Percentiles rank a stretch among this genome's conserved stretches.
Conservation (phyloP, 1,139 yeast genomes). For the Wickerhamomyces sp. region DNA sequence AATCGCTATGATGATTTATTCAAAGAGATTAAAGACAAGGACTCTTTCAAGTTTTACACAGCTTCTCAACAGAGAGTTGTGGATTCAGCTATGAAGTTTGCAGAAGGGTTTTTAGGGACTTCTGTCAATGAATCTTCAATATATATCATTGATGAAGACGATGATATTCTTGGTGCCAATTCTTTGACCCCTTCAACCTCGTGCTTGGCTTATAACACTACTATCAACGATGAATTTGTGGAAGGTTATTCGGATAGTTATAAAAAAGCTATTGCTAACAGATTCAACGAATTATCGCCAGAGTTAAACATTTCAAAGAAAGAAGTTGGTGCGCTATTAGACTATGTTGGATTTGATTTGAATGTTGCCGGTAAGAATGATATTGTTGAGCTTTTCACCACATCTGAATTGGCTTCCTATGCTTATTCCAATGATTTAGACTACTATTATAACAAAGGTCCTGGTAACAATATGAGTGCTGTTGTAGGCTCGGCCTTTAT, state of each 20-base stretch:
- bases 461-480: constrained; percentile 41
- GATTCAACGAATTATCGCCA: constrained; percentile 30
- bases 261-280: constrained; percentile 21
- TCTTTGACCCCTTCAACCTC: constrained; percentile 28
- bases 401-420: constrained; percentile 41
- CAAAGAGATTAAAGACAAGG: constrained; percentile 1
- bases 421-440: constrained; percentile 42
- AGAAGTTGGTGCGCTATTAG: constrained; percentile 39
- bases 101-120: constrained; percentile 17
- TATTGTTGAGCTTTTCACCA: constrained; percentile 48
- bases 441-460: constrained; percentile 46
- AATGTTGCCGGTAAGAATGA: constrained; percentile 44
- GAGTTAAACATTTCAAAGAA: constrained; percentile 33
- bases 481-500: constrained; percentile 45
- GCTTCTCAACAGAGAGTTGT: constrained; percentile 20
- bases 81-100: constrained; percentile 16
- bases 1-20: constrained; percentile 5
- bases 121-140: neutral
- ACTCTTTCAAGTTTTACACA: constrained; percentile 10
- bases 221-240: constrained; percentile 18
- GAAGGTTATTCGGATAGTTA: constrained; percentile 15
- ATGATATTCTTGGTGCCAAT: constrained; percentile 32
- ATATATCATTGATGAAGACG: constrained; percentile 20
- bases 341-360: constrained; percentile 51
- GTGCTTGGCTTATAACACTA: constrained; percentile 22